phyloP scores from a whole-genome alignment of 345 rosid species.

The Kandelia obovata region DNA sequence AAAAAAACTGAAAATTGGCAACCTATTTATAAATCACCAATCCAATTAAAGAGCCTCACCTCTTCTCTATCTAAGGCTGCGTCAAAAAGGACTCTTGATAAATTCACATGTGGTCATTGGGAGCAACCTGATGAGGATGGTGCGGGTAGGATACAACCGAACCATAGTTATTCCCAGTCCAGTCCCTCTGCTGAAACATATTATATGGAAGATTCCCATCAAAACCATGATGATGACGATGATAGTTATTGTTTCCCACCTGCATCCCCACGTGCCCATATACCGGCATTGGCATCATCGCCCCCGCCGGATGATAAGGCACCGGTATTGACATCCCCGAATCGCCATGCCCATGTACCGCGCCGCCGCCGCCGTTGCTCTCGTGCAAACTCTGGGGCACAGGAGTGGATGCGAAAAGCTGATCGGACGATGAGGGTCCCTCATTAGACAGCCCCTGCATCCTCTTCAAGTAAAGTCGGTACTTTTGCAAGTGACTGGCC shows the following conservation, averaged over 20 bases:
- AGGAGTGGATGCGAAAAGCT: slow-evolving; percentile 71
- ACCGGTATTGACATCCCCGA: slow-evolving; percentile 37
- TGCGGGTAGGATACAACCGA: slow-evolving; percentile 49
- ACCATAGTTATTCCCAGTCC: slow-evolving; percentile 58
- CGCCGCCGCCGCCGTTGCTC: slow-evolving; percentile 10
- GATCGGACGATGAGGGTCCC: slow-evolving; percentile 67
- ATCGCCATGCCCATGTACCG: slow-evolving; percentile 28
- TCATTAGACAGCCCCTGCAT: slow-evolving; percentile 72
- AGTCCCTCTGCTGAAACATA: slow-evolving; percentile 63
- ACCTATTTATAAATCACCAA: background rate
- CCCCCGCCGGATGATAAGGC: slow-evolving; percentile 22
- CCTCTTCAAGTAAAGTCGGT: slow-evolving; percentile 79
- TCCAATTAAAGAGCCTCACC: slow-evolving; percentile 9
- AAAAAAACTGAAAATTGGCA: background rate
- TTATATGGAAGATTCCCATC: slow-evolving; percentile 43
- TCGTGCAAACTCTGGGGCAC: slow-evolving; percentile 66
- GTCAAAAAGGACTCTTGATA: background rate
- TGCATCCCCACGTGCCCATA: slow-evolving; percentile 66
- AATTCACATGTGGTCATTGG: slow-evolving; percentile 44
- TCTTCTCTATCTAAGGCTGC: background rate
- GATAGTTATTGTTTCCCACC: slow-evolving; percentile 17
- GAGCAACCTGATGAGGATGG: slow-evolving; percentile 40
- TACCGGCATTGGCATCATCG: slow-evolving; percentile 57
- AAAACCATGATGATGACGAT: slow-evolving; percentile 29
- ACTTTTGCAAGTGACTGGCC: slow-evolving; percentile 91